These are phyloP conservation scores for Begonia loranthoides DNA, from an alignment of 306 rosid genomes.

Conservation along the genomic window DNA sequence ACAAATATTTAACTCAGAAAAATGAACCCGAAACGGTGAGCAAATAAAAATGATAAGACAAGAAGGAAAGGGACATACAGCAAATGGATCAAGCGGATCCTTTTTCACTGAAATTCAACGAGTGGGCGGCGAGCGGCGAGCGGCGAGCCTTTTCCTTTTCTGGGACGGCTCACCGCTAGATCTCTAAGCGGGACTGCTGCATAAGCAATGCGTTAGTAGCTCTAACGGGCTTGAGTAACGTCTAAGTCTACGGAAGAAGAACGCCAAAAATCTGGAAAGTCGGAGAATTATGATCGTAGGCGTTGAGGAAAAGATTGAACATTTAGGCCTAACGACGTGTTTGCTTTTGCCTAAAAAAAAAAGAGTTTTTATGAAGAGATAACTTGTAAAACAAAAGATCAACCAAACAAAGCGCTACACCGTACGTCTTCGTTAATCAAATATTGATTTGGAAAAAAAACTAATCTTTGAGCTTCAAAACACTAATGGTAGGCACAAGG, in stretches of 20 bases:
- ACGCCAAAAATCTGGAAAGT: neutral
- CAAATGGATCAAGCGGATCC: conserved; percentile 1
- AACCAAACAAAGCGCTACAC: no score
- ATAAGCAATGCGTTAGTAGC: conserved; percentile 2
- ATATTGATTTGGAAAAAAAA: no score
- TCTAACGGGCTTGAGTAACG: conserved; percentile 20
- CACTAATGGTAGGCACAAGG: no score
- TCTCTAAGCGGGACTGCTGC: conserved; percentile 22
- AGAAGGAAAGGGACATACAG: conserved; percentile 13
- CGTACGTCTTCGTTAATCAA: no score
- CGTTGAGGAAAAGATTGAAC: neutral
- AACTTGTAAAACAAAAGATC: no score
- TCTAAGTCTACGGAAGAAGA: conserved; percentile 1
- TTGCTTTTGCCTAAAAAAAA: no score
- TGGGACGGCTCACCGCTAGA: conserved; percentile 24
- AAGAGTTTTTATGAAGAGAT: no score
- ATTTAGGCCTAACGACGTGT: no score
- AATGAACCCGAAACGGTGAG: no score
- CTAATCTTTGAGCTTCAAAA: no score
- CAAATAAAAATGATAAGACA: no score
- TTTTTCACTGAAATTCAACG: neutral
- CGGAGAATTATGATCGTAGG: conserved; percentile 1
- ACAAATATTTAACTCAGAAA: no score
- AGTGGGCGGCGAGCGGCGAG: conserved; percentile 15
- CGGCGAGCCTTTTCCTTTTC: conserved; percentile 1